Evolutionary conservation across 2,329 filamentous ascomycete species (phyloP).

Genomic region (Fusarium pseudocircinatum): DNA sequence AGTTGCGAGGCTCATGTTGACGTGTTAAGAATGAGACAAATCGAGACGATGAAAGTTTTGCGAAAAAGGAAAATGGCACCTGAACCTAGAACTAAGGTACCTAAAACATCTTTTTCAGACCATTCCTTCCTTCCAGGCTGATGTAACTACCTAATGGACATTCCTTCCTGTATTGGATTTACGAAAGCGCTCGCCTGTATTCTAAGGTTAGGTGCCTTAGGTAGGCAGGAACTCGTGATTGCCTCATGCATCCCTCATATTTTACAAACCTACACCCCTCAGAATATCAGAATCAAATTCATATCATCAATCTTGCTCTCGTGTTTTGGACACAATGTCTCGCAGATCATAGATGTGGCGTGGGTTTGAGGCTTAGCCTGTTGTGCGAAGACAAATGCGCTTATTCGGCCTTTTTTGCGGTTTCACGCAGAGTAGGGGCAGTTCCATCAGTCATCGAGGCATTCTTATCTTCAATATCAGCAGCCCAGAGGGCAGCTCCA

Average conservation of each 20-base stretch:
- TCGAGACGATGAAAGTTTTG: neutral
- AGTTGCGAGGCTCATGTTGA: constrained; percentile 23
- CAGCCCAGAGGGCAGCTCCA: constrained; percentile 93
- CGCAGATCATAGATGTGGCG: neutral
- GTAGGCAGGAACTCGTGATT: neutral
- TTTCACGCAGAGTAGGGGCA: constrained; percentile 60
- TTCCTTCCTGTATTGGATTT: neutral
- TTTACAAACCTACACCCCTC: neutral
- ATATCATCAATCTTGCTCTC: neutral
- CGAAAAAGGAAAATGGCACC: neutral
- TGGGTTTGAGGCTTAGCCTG: neutral
- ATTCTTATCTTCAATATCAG: constrained; percentile 75
- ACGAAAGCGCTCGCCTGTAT: neutral
- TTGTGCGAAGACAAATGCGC: neutral
- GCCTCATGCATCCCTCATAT: neutral
- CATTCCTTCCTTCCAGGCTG: neutral
- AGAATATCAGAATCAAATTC: neutral
- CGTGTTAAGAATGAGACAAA: constrained; percentile 16
- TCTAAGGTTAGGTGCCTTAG: neutral
- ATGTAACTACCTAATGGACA: neutral
- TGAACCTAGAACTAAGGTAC: neutral
- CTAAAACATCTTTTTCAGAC: neutral
- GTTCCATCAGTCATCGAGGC: constrained; percentile 60
- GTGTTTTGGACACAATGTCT: constrained; percentile 3
- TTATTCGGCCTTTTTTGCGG: constrained; percentile 60